Percentiles rank a stretch among this genome's conserved stretches.
Conservation (phyloP, 2,329 filamentous ascomycete species). For the Talaromyces sp. region DNA sequence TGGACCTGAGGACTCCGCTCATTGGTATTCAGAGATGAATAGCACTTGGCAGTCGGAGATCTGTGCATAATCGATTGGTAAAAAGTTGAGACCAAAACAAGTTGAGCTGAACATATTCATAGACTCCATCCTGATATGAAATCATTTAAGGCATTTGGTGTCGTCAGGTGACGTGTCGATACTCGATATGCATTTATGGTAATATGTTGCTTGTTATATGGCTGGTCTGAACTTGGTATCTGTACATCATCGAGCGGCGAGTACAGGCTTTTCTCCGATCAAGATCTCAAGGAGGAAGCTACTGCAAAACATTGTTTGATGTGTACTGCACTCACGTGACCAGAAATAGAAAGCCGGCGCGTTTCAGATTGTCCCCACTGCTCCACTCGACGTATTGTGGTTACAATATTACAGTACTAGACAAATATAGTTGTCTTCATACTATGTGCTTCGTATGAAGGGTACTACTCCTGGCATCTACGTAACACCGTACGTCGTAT, state of each 20-base stretch:
- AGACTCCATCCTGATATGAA: background rate
- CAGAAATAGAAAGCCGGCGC: background rate
- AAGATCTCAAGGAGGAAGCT: constrained; percentile 1
- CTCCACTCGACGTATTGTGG: background rate
- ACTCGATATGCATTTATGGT: background rate
- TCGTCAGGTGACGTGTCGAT: background rate
- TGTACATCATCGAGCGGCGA: background rate
- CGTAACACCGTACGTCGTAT: background rate
- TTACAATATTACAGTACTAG: background rate
- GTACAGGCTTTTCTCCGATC: background rate
- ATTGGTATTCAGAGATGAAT: background rate
- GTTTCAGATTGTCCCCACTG: background rate
- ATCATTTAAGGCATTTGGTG: background rate
- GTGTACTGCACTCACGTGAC: background rate
- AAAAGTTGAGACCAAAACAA: background rate
- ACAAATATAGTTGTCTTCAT: background rate
- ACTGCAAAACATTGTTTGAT: constrained; percentile 4
- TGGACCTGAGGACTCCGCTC: background rate
- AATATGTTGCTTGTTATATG: background rate
- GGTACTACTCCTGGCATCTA: no score
- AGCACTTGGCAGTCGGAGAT: background rate
- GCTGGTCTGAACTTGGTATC: background rate
- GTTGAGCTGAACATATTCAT: background rate
- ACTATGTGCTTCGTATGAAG: background rate
- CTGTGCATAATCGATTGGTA: background rate